Evolutionary conservation across 371 early-diverging fungal species (phyloP).

Genomic region (Zancudomyces culisetae): DNA sequence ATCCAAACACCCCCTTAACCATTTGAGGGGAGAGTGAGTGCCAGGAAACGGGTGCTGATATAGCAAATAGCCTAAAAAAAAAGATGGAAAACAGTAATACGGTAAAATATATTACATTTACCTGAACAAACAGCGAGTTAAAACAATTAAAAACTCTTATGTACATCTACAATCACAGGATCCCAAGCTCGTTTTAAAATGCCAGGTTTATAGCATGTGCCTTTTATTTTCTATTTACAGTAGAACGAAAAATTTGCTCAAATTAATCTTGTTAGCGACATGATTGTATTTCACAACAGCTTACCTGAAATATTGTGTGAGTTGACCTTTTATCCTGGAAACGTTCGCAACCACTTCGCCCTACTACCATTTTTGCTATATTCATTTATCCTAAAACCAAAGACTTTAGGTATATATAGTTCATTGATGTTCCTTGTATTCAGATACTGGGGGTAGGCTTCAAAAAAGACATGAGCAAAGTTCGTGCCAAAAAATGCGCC

Average conservation of each 20-base stretch:
- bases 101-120: too few relatives aligned
- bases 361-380: conserved; percentile 52
- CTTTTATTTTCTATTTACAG: too few relatives aligned
- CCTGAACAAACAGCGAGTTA: too few relatives aligned
- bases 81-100: too few relatives aligned
- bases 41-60: too few relatives aligned
- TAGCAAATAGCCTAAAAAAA: too few relatives aligned
- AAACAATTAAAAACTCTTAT: too few relatives aligned
- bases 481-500: conserved; percentile 74
- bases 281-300: not conserved
- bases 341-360: conserved; percentile 60
- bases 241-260: not conserved
- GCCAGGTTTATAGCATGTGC: too few relatives aligned
- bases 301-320: conserved; percentile 65
- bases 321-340: conserved; percentile 37
- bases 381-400: conserved; percentile 83
- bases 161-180: too few relatives aligned
- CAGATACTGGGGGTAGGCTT: conserved; percentile 61
- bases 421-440: conserved; percentile 39
- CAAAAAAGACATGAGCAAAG: conserved; percentile 90
- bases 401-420: conserved; percentile 80
- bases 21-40: too few relatives aligned
- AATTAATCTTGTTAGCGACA: not conserved
- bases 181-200: too few relatives aligned
- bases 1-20: too few relatives aligned